phyloP scores from a whole-genome alignment of 108 stramenopile genomes.

The Nitzschia palea region DNA sequence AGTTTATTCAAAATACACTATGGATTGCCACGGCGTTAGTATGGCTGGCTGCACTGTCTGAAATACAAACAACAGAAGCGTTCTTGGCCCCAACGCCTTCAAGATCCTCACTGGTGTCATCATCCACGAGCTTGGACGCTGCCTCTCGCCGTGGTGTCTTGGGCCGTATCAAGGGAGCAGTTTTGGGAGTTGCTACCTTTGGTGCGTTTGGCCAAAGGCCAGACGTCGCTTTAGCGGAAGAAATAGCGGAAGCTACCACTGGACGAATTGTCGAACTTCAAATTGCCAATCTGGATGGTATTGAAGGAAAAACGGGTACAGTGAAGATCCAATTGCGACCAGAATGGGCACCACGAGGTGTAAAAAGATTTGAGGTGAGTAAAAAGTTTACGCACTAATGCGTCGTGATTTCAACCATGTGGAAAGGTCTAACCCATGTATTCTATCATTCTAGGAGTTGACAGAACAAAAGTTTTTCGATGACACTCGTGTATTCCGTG shows the following conservation, averaged over 20 bases:
- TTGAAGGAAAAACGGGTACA: constrained; percentile 56
- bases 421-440: background rate
- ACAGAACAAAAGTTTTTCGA: constrained; percentile 61
- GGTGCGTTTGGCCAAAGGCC: constrained; percentile 1
- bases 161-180: background rate
- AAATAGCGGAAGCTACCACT: background rate
- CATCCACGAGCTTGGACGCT: background rate
- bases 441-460: constrained; percentile 34
- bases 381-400: background rate
- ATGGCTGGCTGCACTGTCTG: background rate
- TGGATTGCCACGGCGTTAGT: too few species aligned
- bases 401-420: background rate
- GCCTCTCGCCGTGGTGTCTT: constrained; percentile 8
- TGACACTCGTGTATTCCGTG: constrained; percentile 84
- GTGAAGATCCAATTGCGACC: constrained; percentile 71
- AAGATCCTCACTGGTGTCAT: background rate
- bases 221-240: constrained; percentile 15
- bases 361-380: constrained; percentile 66
- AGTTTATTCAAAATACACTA: too few species aligned
- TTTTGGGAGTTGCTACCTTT: constrained; percentile 4
- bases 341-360: constrained; percentile 81
- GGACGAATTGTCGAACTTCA: constrained; percentile 59
- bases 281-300: constrained; percentile 69
- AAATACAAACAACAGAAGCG: background rate
- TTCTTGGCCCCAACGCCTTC: background rate